A percentile compares a stretch with the other conserved stretches of the same genome.
Conservation (phyloP, 805 yeast species). For the Maudiozyma bulderi region DNA sequence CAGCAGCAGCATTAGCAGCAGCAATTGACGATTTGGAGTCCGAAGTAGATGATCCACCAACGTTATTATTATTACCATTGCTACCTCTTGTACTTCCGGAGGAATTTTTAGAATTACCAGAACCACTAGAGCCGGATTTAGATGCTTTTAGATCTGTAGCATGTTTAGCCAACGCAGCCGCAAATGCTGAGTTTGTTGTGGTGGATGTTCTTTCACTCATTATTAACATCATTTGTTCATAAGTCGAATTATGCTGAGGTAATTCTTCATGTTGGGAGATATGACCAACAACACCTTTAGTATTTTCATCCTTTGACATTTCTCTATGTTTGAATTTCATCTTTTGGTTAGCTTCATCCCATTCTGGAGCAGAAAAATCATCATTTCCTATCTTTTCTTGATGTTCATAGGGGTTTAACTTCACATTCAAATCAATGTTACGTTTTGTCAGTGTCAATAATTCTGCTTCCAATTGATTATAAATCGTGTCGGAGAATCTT, state of each 20-base stretch:
- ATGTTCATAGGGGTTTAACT: constrained; percentile 53
- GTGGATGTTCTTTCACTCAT: constrained; percentile 40
- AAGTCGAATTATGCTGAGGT: constrained; percentile 71
- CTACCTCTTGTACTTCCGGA: constrained; percentile 5
- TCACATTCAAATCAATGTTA: constrained; percentile 64
- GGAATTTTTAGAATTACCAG: constrained; percentile 2
- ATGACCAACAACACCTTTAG: constrained; percentile 35
- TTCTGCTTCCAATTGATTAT: constrained; percentile 82
- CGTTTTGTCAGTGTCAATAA: constrained; percentile 69
- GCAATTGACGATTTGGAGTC: constrained; percentile 24
- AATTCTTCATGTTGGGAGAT: constrained; percentile 55
- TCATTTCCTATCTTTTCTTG: constrained; percentile 29
- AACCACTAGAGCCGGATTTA: constrained; percentile 2
- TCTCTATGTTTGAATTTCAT: constrained; percentile 33
- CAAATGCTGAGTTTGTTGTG: constrained; percentile 32
- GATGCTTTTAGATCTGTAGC: constrained; percentile 13
- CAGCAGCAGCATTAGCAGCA: constrained; percentile 36
- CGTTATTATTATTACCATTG: constrained; percentile 10
- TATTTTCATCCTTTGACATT: constrained; percentile 29
- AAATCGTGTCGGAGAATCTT: constrained; percentile 67
- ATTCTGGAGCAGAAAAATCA: constrained; percentile 37
- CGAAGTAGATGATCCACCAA: background rate
- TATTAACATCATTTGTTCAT: constrained; percentile 81
- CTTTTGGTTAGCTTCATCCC: constrained; percentile 28
- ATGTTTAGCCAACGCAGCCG: constrained; percentile 28